Evolutionary conservation across 2,329 filamentous ascomycete species (phyloP), one percentile per base, ranked within the genome.

Genomic region (Huntiella bhutanensis): DNA sequence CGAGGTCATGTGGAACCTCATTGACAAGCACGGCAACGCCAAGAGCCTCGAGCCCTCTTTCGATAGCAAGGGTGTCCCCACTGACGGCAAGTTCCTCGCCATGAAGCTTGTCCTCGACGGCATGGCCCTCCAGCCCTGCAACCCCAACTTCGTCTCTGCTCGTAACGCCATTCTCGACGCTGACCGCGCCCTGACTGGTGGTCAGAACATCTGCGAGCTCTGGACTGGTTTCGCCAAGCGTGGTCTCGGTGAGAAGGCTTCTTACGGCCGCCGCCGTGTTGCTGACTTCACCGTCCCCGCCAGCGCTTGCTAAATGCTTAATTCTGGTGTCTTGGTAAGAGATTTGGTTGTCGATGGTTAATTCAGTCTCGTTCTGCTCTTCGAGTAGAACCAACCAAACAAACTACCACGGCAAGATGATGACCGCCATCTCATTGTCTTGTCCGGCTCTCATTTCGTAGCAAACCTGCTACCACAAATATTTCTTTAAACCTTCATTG

Each of bases 191-290:
- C 59, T 75, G 6, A 74, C 70, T 1, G 63, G 61, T 1, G 71
- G 70, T 2, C 55, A 53, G 8, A 74, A 75, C 55, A 49, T 53
- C 10, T 74, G 71, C 45, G 62, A 63, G 52, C 58, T 75, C 49
- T 75, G 71, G 71, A 68, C 53, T 11, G 71, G 54, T 0, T 74
- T 75, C 52, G 70, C 71, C 1, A 74, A 73, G 64, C 60, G 71
- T 41, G 71, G 71, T n/a, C 55, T 75, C 2, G 71, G 71, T 33
- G 46, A 52, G 0, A 55, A 56, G 10, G 64, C 64, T 4, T 53
- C 40, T 35, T 62, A 60, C 41, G 54, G 53, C 49, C 44, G 50
- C 15, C 40, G 34, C n/a, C 55, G 57, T 4, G 59, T 54, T 4
- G 56, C 62, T 52, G 61, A 59, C 49, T 63, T 57, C 41, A 51